Evolutionary conservation across 2,329 filamentous ascomycete genomes (phyloP), one percentile per base, ranked within the genome.

Genomic region (Leptographium wingfieldii): DNA sequence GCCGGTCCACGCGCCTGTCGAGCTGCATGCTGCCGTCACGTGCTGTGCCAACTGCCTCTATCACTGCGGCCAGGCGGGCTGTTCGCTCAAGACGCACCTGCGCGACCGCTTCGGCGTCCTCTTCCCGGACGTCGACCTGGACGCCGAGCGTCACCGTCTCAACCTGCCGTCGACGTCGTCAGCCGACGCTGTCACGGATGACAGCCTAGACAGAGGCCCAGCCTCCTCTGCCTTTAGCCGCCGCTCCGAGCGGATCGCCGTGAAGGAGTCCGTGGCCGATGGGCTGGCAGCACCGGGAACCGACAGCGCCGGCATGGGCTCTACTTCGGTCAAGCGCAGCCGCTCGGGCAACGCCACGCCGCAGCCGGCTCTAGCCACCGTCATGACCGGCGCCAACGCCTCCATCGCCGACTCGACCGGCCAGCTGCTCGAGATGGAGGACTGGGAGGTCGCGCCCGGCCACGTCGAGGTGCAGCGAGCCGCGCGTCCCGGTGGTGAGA

Each of bases 361-460:
- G 22, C 46, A 25, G 46, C 46, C 22, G n/a, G n/a, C 11, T 35
- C 33, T 3, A 11, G 33, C 6, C 9, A 33, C 51, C 25, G 10
- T 29, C 27, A 3, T 33, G 10, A 5, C 25, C 51, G 59, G 4
- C 43, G 27, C 31, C 3, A 10, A 58, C 11, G 12, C 19, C 25
- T n/a, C 19, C 38, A 40, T 16, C 38, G 38, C 4, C 38, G 31
- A 31, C 31, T 5, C 31, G 31, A 7, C 31, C 31, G 3, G 12
- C 38, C 38, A 6, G 16, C 14, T 7, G 2, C 65, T 72, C 9
- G 69, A 72, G 57, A 71, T 72, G 70, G 70, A 73, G 59, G 67
- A 69, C 12, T 73, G 71, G 71, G 71, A 73, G 57, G 40, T 73
- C 1, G 71, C 69, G 1, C 71, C 71, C 0, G 71, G 71, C 3